phyloP scores from a whole-genome alignment of 1,284 basidiomycete genomes.

The Cystobasidium slooffiae region DNA sequence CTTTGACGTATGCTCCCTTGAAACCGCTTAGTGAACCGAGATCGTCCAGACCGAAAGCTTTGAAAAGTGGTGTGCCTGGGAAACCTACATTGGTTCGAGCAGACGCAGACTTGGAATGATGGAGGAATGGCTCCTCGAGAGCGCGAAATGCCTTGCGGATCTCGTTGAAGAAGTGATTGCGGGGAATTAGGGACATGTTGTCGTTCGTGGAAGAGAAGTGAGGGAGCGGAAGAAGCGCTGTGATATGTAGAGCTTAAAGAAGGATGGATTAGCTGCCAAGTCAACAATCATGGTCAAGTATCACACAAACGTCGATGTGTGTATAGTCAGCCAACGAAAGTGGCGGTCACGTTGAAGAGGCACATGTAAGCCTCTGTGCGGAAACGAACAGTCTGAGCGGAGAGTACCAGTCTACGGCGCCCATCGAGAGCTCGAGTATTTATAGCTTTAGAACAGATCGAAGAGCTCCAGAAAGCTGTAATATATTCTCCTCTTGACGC shows the following conservation, averaged over 20 bases:
- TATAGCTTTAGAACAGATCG: no score
- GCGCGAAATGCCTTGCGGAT: slow-evolving; percentile 73
- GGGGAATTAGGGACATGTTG: slow-evolving; percentile 66
- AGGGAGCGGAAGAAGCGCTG: not conserved
- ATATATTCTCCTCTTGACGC: no score
- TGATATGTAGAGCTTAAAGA: not conserved
- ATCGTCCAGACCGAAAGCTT: slow-evolving; percentile 53
- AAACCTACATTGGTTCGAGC: slow-evolving; percentile 1
- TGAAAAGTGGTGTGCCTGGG: slow-evolving; percentile 25
- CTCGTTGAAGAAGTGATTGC: slow-evolving; percentile 68
- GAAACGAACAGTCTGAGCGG: no score
- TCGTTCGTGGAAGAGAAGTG: not conserved
- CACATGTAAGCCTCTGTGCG: no score
- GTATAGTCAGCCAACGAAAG: no score
- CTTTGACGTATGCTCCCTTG: not conserved
- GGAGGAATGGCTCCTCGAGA: slow-evolving; percentile 68
- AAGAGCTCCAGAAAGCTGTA: no score
- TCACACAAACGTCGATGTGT: no score
- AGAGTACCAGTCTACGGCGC: no score
- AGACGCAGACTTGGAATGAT: slow-evolving; percentile 53
- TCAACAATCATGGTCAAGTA: no score
- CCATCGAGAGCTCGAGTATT: no score
- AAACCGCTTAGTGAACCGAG: slow-evolving; percentile 67
- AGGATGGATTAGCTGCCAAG: not conserved
- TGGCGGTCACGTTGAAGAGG: no score